Conservation (phyloP, 1,284 basidiomycete species). For the Melampsora larici-populina region DNA sequence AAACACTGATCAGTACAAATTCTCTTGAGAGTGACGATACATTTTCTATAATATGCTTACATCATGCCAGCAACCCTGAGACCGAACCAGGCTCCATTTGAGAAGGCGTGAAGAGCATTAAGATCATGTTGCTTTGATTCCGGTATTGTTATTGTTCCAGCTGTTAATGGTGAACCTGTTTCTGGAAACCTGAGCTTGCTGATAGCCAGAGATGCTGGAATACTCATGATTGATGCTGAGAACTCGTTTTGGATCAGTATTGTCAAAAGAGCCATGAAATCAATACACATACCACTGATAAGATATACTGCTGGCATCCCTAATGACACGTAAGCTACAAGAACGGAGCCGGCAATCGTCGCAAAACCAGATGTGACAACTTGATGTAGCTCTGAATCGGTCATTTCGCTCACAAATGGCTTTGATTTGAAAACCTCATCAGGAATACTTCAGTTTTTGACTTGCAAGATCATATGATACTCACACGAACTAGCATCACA, state of each 20-base stretch:
- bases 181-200: conserved; percentile 82
- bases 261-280: too few species aligned
- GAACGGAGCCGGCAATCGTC: conserved; percentile 83
- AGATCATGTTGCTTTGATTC: conserved; percentile 62
- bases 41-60: conserved; percentile 64
- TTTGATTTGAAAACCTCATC: conserved; percentile 45
- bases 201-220: conserved; percentile 86
- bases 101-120: conserved; percentile 82
- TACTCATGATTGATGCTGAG: conserved; percentile 78
- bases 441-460: background rate
- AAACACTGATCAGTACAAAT: conserved; percentile 55
- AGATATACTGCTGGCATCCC: conserved; percentile 77
- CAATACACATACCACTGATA: conserved; percentile 61
- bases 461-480: background rate
- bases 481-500: conserved; percentile 63
- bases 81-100: conserved; percentile 79
- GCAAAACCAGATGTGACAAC: conserved; percentile 88
- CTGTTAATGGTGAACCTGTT: conserved; percentile 75
- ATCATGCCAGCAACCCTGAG: conserved; percentile 76
- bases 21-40: conserved; percentile 66
- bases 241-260: background rate
- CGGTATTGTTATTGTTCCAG: conserved; percentile 72
- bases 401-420: conserved; percentile 84
- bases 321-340: conserved; percentile 75
- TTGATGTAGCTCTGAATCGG: conserved; percentile 79